These are phyloP conservation scores for Brassica cretica DNA, from an alignment of 345 rosid species.

Conservation along the genomic window DNA sequence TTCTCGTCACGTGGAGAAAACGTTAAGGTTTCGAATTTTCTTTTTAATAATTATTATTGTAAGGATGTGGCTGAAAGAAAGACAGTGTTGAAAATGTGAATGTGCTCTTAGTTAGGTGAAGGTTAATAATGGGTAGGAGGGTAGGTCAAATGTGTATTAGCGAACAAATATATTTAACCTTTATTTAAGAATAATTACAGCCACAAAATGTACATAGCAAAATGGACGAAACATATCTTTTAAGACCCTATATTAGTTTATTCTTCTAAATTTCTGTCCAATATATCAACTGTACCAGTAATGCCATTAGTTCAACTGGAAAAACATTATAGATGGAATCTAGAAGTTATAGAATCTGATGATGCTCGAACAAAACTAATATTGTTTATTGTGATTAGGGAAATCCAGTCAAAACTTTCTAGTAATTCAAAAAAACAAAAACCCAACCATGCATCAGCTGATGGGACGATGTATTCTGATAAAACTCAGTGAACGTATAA, in stretches of 20 bases:
- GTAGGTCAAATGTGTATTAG: conserved; percentile 21
- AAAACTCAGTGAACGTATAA: no score
- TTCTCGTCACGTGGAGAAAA: conserved; percentile 14
- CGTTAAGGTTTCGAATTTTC: not conserved
- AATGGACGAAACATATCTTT: not conserved
- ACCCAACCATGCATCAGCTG: no score
- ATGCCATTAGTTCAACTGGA: no score
- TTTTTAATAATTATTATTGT: not conserved
- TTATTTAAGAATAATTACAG: not conserved
- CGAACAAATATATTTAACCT: not conserved
- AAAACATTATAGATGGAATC: no score
- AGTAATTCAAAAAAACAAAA: no score
- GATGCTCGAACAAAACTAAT: no score
- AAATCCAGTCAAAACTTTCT: no score
- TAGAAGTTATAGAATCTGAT: no score
- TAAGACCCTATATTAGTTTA: not conserved
- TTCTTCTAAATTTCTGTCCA: not conserved
- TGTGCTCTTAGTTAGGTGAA: conserved; percentile 33
- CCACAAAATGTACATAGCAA: not conserved
- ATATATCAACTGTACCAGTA: no score
- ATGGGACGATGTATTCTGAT: no score
- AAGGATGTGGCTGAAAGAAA: not conserved
- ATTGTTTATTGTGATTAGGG: no score
- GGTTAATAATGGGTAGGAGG: conserved; percentile 18
- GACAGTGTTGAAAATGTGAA: conserved; percentile 29